Conservation (phyloP, 352 stramenopile genomes). For the Aphanomyces stellatus region DNA sequence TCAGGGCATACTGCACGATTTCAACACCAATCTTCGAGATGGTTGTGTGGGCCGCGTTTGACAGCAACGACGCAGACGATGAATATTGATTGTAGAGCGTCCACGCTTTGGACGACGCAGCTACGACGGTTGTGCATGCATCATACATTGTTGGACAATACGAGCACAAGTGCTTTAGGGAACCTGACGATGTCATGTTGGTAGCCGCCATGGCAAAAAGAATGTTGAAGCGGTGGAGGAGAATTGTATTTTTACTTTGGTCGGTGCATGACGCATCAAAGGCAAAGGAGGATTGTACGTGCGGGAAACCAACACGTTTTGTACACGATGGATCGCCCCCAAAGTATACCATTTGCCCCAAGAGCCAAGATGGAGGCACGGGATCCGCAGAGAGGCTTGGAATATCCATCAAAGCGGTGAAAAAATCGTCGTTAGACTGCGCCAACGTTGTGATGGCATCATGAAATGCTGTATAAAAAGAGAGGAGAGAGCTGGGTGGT, state of each 20-base stretch:
- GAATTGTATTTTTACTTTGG: not conserved
- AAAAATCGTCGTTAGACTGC: not conserved
- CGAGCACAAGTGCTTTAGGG: not conserved
- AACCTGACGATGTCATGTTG: not conserved
- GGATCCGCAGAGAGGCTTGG: not conserved
- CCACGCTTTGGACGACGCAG: not conserved
- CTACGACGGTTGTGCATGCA: not conserved
- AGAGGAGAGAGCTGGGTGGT: not conserved
- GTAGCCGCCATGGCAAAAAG: not conserved
- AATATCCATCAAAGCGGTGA: not conserved
- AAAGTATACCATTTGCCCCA: not conserved
- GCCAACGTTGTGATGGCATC: not conserved
- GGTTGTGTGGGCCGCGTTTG: not conserved
- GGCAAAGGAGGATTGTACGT: constrained; percentile 3
- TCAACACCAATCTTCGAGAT: not conserved
- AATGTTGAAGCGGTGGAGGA: not conserved
- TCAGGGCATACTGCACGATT: not conserved
- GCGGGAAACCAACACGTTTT: not conserved
- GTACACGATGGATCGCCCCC: constrained; percentile 6
- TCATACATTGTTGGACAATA: not conserved
- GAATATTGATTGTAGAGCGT: not conserved
- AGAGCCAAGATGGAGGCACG: not conserved
- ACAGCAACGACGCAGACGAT: not conserved
- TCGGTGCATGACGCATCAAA: constrained; percentile 1
- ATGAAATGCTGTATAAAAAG: not conserved